Percentiles rank a stretch among this genome's conserved stretches.
phyloP scores from a whole-genome alignment of 768 basidiomycete genomes.

The Exsudoporus frostii region DNA sequence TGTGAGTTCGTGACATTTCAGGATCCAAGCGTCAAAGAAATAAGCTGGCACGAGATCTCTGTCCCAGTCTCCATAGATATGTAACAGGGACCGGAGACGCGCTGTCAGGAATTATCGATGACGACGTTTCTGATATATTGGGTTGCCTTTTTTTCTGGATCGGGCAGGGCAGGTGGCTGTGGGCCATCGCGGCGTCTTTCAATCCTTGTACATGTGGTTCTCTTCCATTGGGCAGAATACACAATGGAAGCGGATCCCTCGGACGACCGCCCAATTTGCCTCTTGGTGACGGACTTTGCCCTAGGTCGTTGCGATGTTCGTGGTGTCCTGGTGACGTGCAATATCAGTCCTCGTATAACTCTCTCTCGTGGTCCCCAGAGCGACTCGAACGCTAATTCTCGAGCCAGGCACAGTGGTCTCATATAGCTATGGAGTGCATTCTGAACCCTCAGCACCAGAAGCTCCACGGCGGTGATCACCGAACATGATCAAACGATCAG shows the following conservation, averaged over 20 bases:
- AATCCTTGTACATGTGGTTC: not conserved
- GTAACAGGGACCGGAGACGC: not conserved
- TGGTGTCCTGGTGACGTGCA: not conserved
- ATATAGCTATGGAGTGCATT: no score
- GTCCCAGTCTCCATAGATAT: slow-evolving; percentile 4
- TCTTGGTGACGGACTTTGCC: no score
- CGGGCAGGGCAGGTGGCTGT: not conserved
- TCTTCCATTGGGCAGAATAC: not conserved
- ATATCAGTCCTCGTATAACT: no score
- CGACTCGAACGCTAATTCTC: not conserved
- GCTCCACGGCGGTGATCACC: not conserved
- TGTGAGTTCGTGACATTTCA: not conserved
- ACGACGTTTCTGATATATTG: not conserved
- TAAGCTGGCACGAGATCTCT: no score
- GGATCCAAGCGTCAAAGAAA: not conserved
- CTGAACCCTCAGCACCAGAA: no score
- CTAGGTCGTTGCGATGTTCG: not conserved
- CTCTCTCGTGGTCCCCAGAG: no score
- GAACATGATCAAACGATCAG: not conserved
- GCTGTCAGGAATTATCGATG: not conserved
- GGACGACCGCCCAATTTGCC: no score
- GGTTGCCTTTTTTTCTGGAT: not conserved
- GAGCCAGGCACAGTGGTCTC: no score
- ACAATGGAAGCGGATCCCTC: no score
- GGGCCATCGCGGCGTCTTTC: not conserved